phyloP scores from a whole-genome alignment of 2,329 filamentous ascomycete genomes.

The Pseudogymnoascus sp. region DNA sequence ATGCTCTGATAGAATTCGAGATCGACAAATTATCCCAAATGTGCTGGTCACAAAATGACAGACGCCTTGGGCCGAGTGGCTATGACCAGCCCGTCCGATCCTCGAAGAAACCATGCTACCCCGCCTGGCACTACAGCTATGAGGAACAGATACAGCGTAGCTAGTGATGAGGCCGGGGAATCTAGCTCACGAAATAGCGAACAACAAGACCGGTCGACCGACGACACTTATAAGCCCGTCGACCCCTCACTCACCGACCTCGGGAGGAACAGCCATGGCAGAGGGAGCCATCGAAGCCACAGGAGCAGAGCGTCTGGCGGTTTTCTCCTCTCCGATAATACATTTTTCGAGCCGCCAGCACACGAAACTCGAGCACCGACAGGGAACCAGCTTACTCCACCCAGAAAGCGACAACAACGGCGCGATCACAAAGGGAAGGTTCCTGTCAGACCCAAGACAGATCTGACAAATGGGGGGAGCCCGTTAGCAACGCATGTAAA shows the following conservation, averaged over 20 bases:
- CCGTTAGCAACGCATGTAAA: constrained; percentile 21
- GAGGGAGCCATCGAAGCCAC: constrained; percentile 22
- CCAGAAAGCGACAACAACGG: constrained; percentile 15
- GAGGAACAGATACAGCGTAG: background rate
- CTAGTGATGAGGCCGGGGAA: background rate
- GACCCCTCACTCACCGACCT: background rate
- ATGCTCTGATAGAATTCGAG: background rate
- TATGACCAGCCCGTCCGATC: constrained; percentile 6
- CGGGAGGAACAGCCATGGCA: constrained; percentile 15
- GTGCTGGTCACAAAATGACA: background rate
- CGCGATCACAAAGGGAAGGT: constrained; percentile 23
- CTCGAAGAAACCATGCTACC: constrained; percentile 5
- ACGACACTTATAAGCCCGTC: background rate
- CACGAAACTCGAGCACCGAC: constrained; percentile 3
- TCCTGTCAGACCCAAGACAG: constrained; percentile 17
- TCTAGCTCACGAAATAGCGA: constrained; percentile 3
- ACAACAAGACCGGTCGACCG: background rate
- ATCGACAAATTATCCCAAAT: background rate
- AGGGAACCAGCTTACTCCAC: constrained; percentile 9
- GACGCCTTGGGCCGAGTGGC: constrained; percentile 1
- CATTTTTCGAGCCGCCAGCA: constrained; percentile 17
- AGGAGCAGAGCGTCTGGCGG: constrained; percentile 23
- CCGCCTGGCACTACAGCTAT: background rate
- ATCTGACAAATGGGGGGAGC: constrained; percentile 19
- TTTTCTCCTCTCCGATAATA: constrained; percentile 24